Base-by-base conservation (phyloP, 257 asterid genomes). In the Scutellaria barbata region DNA sequence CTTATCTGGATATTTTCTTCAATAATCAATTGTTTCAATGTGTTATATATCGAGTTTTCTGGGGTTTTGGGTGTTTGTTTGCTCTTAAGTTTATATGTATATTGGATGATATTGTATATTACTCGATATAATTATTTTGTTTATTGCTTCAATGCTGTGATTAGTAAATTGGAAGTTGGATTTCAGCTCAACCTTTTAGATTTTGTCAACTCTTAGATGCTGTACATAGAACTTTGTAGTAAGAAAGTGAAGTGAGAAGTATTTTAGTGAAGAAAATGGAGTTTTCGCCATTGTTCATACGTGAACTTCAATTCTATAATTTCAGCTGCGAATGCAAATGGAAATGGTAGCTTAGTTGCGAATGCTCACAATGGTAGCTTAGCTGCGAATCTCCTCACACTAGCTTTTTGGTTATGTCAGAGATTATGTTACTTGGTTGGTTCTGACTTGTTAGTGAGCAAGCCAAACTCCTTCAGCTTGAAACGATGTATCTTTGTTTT, bases 1-100 rank as follows among this genome's bases (percentile, higher is more conserved):
- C 83, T 85, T 94, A 79, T 94, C 98, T 57, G 98, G 98, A 40
- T 94, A 94, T 77, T 84, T 94, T 73, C 79, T 94, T 71, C 96
- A 89, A 77, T 94, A 68, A 79, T 77, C 17, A n/a, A 6, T 67
- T 25, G 12, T 60, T 68, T 72, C 33, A 57, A 51, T 53, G 12
- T 25, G 47, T 25, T 70, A 3, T 43, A 25, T 69, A 5, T 18
- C 8, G 74, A 39, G 10, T 4, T 66, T 65, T 66, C 30, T 25
- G 57, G 55, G 10, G 0, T 46, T 54, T 53, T 50, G 60, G 72
- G 18, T 74, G 74, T 50, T 67, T 47, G 43, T 51, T 18, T 68
- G 9, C 16, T 54, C n/a, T 52, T 46, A 20, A 25, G 43, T 52
- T 61, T 35, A 42, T 52, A 20, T 64, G 73, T 72, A 57, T 51